These are phyloP conservation scores for Talaromyces rugulosus DNA, from an alignment of 2,329 filamentous ascomycete species.

Conservation along the genomic window DNA sequence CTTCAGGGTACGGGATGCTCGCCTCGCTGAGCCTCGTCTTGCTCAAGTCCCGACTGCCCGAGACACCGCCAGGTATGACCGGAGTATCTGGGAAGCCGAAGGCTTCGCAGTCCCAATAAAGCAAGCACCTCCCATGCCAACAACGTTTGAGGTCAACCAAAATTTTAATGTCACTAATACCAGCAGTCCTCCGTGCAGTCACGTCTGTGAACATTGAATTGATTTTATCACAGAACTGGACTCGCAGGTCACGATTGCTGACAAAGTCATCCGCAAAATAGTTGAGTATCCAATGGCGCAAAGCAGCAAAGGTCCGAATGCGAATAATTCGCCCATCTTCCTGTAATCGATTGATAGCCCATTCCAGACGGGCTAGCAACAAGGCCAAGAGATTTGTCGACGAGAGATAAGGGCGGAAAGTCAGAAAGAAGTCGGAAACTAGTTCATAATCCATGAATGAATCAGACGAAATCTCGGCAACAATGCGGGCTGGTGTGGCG, in stretches of 20 bases:
- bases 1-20: slow-evolving; percentile 28
- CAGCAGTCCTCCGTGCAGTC: slow-evolving; percentile 47
- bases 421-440: slow-evolving; percentile 95
- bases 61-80: slow-evolving; percentile 71
- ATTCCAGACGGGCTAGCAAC: slow-evolving; percentile 77
- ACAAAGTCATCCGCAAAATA: slow-evolving; percentile 97
- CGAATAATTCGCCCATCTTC: slow-evolving; percentile 90
- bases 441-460: slow-evolving; percentile 95
- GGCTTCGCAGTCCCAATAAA: slow-evolving; percentile 79
- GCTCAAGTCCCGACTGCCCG: slow-evolving; percentile 54
- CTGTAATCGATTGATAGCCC: slow-evolving; percentile 76
- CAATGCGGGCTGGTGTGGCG: slow-evolving; percentile 82
- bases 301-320: slow-evolving; percentile 33
- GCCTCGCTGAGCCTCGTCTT: slow-evolving; percentile 24
- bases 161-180: slow-evolving; percentile 72
- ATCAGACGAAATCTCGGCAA: slow-evolving; percentile 94
- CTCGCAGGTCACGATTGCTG: slow-evolving; percentile 66
- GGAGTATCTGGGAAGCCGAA: slow-evolving; percentile 63
- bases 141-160: slow-evolving; percentile 93
- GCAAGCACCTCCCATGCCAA: slow-evolving; percentile 84
- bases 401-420: slow-evolving; percentile 82
- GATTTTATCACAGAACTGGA: slow-evolving; percentile 73
- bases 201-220: slow-evolving; percentile 60
- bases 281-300: slow-evolving; percentile 19
- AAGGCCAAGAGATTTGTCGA: slow-evolving; percentile 73